Conservation (phyloP, 2,329 filamentous ascomycete species). For the Cadophora malorum region DNA sequence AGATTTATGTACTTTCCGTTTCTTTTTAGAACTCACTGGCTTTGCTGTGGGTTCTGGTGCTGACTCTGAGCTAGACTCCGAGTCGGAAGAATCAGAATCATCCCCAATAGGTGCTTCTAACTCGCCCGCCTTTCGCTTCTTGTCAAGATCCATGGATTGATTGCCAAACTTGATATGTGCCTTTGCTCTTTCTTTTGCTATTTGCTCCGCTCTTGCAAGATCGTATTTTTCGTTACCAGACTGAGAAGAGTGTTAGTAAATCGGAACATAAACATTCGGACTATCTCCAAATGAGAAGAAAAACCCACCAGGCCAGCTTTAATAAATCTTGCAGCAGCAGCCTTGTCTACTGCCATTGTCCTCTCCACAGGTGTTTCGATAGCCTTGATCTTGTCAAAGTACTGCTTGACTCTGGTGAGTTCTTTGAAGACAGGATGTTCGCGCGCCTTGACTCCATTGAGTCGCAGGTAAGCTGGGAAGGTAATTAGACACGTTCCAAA, state of each 20-base stretch:
- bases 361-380: constrained; percentile 63
- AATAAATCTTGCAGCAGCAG: constrained; percentile 81
- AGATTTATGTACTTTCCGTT: constrained; percentile 42
- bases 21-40: constrained; percentile 37
- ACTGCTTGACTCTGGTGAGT: constrained; percentile 84
- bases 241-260: constrained; percentile 36
- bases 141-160: constrained; percentile 47
- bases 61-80: constrained; percentile 32
- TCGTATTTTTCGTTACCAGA: constrained; percentile 56
- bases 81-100: constrained; percentile 32
- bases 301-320: constrained; percentile 74
- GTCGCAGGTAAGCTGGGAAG: constrained; percentile 70
- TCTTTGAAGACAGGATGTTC: constrained; percentile 86
- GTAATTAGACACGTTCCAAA: constrained; percentile 26
- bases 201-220: constrained; percentile 54
- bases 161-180: constrained; percentile 55
- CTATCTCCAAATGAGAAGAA: not conserved
- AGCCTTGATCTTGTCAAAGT: constrained; percentile 89
- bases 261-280: not conserved
- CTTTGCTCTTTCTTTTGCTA: constrained; percentile 56
- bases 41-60: constrained; percentile 21
- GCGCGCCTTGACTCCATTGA: constrained; percentile 82
- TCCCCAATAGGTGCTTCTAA: constrained; percentile 24
- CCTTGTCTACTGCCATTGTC: constrained; percentile 68
- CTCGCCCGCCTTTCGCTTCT: constrained; percentile 41